Percentiles rank a stretch among this genome's conserved stretches.
These are phyloP conservation scores for Ploettnerulaceae sp. DNA, from an alignment of 2,329 filamentous ascomycete species.

Conservation along the genomic window DNA sequence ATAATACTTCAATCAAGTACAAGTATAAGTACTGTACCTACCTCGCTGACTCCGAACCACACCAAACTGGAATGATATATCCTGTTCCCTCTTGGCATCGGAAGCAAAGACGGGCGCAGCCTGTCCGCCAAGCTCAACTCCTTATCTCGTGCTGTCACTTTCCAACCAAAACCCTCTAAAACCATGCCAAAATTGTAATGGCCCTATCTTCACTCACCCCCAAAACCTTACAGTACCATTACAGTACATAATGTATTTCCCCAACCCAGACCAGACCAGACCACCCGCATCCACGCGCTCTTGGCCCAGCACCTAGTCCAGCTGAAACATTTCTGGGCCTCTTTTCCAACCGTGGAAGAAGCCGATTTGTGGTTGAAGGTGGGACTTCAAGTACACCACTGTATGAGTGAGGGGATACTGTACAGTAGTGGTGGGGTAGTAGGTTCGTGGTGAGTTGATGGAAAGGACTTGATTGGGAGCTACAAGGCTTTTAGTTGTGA, in stretches of 20 bases:
- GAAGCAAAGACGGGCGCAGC: constrained; percentile 7
- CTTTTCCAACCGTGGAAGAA: not conserved
- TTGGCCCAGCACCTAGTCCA: constrained; percentile 5
- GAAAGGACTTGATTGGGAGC: too few relatives aligned
- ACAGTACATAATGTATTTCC: not conserved
- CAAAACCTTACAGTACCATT: not conserved
- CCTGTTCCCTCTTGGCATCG: constrained; percentile 4
- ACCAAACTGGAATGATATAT: not conserved
- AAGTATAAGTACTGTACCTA: too few relatives aligned
- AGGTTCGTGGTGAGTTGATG: too few relatives aligned
- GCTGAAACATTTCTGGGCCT: not conserved
- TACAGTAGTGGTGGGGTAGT: too few relatives aligned
- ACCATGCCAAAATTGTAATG: too few relatives aligned
- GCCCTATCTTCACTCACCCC: constrained; percentile 3
- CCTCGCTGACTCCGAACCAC: too few relatives aligned
- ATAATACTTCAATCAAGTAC: too few relatives aligned
- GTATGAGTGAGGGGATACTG: too few relatives aligned
- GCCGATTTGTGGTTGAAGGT: not conserved
- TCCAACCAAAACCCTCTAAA: not conserved
- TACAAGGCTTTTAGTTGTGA: too few relatives aligned
- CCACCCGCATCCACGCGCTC: not conserved
- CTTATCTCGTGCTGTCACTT: not conserved
- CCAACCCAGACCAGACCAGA: too few relatives aligned
- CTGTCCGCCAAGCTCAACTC: not conserved
- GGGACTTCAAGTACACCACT: too few relatives aligned